phyloP scores from a whole-genome alignment of 192 early-diverging fungal genomes.

The Entomortierella parvispora region DNA sequence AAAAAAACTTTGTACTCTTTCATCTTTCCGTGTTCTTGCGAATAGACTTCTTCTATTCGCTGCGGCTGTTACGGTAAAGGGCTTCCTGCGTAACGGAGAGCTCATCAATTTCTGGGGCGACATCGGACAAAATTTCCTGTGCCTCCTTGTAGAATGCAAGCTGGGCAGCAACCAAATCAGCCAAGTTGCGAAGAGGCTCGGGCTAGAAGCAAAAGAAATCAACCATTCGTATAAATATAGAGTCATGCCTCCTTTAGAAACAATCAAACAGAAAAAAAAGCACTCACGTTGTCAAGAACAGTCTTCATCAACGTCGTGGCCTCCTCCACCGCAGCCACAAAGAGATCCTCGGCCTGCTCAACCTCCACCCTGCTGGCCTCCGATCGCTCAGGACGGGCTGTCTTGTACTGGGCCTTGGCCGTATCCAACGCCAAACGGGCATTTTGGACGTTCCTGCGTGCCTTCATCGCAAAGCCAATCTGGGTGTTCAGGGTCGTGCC shows the following conservation, averaged over 20 bases:
- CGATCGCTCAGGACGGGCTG: constrained; percentile 72
- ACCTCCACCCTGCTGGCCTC: constrained; percentile 85
- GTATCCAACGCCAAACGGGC: constrained; percentile 89
- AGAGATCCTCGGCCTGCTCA: constrained; percentile 94
- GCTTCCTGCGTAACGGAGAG: constrained; percentile 94
- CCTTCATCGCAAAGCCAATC: constrained; percentile 87
- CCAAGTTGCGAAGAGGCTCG: constrained; percentile 84
- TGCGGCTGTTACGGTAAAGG: constrained; percentile 73
- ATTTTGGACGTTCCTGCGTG: constrained; percentile 84
- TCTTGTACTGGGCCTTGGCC: constrained; percentile 80
- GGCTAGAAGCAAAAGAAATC: constrained; percentile 60
- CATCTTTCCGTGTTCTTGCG: too few species aligned
- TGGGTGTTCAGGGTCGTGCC: constrained; percentile 72
- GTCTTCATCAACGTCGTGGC: constrained; percentile 94
- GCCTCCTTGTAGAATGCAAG: constrained; percentile 87
- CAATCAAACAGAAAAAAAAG: constrained; percentile 5
- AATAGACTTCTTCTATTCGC: too few species aligned
- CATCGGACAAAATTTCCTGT: constrained; percentile 72
- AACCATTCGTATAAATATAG: too few species aligned
- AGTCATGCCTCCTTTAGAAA: too few species aligned
- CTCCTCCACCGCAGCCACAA: constrained; percentile 95
- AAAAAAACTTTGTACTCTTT: too few species aligned
- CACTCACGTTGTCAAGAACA: constrained; percentile 82
- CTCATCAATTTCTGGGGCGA: constrained; percentile 95
- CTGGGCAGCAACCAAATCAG: constrained; percentile 89